These are phyloP conservation scores for Ustilago nuda DNA, from an alignment of 1,284 basidiomycete species.

Conservation along the genomic window DNA sequence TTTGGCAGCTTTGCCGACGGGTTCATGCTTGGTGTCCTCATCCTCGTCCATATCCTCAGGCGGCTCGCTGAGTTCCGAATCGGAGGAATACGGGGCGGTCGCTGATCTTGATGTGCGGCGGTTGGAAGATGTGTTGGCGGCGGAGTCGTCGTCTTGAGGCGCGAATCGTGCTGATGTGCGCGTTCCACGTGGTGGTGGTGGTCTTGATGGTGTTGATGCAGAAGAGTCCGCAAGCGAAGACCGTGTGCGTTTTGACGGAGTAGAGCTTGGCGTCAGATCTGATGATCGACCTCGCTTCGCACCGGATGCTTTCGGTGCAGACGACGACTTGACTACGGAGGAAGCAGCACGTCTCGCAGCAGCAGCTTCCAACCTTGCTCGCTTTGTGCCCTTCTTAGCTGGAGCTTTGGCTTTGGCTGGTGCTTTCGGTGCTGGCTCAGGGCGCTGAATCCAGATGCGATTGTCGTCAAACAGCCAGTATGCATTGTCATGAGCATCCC, in stretches of 20 bases:
- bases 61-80: conserved; percentile 64
- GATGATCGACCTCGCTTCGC: conserved; percentile 74
- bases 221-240: conserved; percentile 33
- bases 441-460: conserved; percentile 85
- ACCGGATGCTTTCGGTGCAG: conserved; percentile 62
- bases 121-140: conserved; percentile 18
- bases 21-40: conserved; percentile 10
- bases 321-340: conserved; percentile 51
- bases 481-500: conserved; percentile 81
- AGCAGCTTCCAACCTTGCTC: conserved; percentile 33
- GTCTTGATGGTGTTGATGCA: conserved; percentile 34
- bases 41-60: conserved; percentile 42
- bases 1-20: not conserved
- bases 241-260: conserved; percentile 40
- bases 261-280: conserved; percentile 31
- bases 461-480: conserved; percentile 90
- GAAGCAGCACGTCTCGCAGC: conserved; percentile 63
- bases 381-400: conserved; percentile 52
- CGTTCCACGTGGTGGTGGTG: conserved; percentile 37
- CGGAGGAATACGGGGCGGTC: conserved; percentile 28
- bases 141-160: conserved; percentile 26
- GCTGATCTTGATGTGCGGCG: conserved; percentile 19
- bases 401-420: conserved; percentile 36
- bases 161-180: conserved; percentile 46
- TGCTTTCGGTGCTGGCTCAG: conserved; percentile 65